Evolutionary conservation across 805 yeast species (phyloP).

Genomic region (Wickerhamia fluorescens): DNA sequence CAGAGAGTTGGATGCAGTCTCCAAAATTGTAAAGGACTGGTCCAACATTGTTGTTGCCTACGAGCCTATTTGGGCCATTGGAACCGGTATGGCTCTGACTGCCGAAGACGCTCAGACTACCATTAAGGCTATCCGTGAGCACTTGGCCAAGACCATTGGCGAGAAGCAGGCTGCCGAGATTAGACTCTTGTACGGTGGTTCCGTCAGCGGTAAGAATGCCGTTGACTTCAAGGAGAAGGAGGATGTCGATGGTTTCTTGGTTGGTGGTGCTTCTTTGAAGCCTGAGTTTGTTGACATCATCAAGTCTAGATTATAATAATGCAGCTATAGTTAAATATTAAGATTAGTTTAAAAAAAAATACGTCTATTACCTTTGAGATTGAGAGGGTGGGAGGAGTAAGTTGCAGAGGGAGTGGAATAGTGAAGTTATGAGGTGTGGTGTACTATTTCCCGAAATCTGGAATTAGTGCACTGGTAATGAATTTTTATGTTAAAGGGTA

Average conservation of each 20-base stretch:
- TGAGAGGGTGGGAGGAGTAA: no score
- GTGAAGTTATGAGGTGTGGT: no score
- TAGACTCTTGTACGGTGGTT: constrained; percentile 97
- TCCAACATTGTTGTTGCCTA: constrained; percentile 88
- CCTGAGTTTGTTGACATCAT: constrained; percentile 95
- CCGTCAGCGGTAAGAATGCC: constrained; percentile 94
- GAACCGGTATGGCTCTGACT: constrained; percentile 98
- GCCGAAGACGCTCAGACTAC: constrained; percentile 96
- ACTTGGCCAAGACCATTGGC: constrained; percentile 72
- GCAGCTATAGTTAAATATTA: constrained; percentile 1
- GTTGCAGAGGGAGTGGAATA: no score
- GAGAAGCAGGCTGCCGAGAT: constrained; percentile 64
- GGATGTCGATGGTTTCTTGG: constrained; percentile 97
- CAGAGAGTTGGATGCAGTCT: constrained; percentile 85
- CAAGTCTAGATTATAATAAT: constrained; percentile 74
- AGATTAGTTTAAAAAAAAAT: no score
- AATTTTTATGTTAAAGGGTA: no score
- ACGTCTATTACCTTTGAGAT: no score
- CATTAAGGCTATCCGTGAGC: constrained; percentile 82
- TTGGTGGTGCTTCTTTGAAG: constrained; percentile 98
- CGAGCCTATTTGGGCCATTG: constrained; percentile 99
- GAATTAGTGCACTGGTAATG: no score
- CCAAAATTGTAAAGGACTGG: constrained; percentile 83
- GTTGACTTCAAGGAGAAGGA: constrained; percentile 81
- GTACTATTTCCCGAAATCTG: no score